Evolutionary conservation across 768 basidiomycete species (phyloP).

Genomic region (Suillus brevipes): DNA sequence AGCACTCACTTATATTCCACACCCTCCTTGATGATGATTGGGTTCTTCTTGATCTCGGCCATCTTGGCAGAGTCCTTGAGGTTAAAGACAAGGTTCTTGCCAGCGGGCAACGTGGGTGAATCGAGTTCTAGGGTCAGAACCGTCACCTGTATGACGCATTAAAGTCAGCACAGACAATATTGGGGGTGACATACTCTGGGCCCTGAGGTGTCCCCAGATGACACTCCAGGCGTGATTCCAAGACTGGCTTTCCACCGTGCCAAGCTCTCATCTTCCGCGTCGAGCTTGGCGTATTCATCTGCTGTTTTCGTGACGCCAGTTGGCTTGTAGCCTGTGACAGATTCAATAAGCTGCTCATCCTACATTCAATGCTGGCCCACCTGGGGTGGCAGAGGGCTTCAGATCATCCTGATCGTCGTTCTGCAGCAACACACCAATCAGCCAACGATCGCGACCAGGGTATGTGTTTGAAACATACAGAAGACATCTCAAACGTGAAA

Average conservation of each 20-base stretch:
- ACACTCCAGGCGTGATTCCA: conserved; percentile 66
- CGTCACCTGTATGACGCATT: conserved; percentile 50
- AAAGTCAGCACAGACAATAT: conserved; percentile 27
- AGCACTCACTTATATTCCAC: conserved; percentile 78
- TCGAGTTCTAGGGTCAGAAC: conserved; percentile 75
- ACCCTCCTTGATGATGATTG: conserved; percentile 78
- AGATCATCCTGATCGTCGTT: conserved; percentile 74
- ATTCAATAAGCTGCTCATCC: conserved; percentile 7
- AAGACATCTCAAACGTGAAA: conserved; percentile 46
- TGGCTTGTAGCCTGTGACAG: conserved; percentile 69
- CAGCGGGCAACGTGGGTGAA: conserved; percentile 66
- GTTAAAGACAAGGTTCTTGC: conserved; percentile 67
- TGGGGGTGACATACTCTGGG: conserved; percentile 58
- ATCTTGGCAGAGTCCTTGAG: conserved; percentile 47
- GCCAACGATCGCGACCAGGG: conserved; percentile 5
- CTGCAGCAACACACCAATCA: conserved; percentile 25
- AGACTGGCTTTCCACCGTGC: conserved; percentile 95
- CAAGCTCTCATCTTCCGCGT: conserved; percentile 90
- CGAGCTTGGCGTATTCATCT: conserved; percentile 83
- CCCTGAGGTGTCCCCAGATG: conserved; percentile 39
- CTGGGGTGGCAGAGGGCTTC: conserved; percentile 66
- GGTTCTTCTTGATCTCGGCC: conserved; percentile 71
- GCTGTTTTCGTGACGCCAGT: conserved; percentile 59
- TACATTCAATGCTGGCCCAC: conserved; percentile 34
- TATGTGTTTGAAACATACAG: conserved; percentile 39